Base-by-base conservation (phyloP, 176 grass and related monocot species). In the Leersia perrieri region DNA sequence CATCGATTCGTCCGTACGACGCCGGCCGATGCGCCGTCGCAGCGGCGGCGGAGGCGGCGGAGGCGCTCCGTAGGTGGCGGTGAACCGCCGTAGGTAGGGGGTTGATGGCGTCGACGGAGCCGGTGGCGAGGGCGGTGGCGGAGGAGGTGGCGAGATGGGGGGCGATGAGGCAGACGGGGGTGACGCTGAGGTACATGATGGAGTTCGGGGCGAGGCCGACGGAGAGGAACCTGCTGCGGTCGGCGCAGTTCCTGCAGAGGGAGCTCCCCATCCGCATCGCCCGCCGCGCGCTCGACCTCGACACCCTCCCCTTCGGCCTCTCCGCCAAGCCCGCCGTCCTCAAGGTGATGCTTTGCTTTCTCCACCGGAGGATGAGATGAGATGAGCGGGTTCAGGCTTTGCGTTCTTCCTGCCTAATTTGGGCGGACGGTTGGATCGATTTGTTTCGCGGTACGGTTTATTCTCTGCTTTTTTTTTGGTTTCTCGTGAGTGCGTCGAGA, bases 251-350 rank as follows among this genome's bases (percentile, higher is more conserved):
- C 86, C 88, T 97, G 66, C 94, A 89, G 80, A 91, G 82, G 70
- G 94, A 97, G 81, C 86, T 97, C 11, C 80, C 94, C 66, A 89
- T 97, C 58, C 78, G 94, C 76, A 97, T 97, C 63, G 94, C 94
- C 5, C 76, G 94, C 2, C 80, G 91, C 35, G 91, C 83, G 38
- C 62, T 89, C 30, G 94, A 89, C 67, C 86, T 97, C 36, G 90
- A 93, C 4, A 86, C 69, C 29, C 86, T 93, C 10, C 94, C 94
- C 76, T 89, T 93, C 36, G 94, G 86, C 11, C 81, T 97, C 30
- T 97, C 91, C 38, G 11, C 36, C 31, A 93, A 91, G 41, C 88
- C 88, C 9, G 91, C 91, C 29, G 62, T 97, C 55, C 65, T 93
- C 58, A 93, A 93, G 81, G 92, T 88, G 15, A 11, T 5, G 16